phyloP scores from a whole-genome alignment of 129 eudicot species.

The Flaveria bidentis region DNA sequence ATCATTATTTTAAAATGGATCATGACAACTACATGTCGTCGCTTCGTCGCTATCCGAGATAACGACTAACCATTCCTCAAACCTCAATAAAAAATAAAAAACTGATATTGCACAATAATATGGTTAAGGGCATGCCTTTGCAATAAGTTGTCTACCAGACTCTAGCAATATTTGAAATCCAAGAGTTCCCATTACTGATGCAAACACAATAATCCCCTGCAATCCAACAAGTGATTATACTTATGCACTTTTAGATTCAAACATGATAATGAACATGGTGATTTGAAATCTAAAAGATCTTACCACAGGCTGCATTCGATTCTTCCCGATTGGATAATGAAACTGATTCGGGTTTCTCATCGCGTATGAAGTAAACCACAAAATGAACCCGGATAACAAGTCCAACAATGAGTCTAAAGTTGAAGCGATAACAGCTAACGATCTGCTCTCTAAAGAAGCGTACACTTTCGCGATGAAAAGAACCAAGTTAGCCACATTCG shows the following conservation, averaged over 20 bases:
- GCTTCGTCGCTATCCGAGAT: background rate
- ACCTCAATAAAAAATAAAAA: background rate
- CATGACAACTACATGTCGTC: background rate
- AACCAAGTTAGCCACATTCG: slow-evolving; percentile 71
- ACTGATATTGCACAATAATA: background rate
- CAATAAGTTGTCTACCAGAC: slow-evolving; percentile 60
- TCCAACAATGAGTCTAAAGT: slow-evolving; percentile 86
- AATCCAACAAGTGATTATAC: slow-evolving; percentile 12
- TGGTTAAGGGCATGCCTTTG: slow-evolving; percentile 44
- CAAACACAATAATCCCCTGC: slow-evolving; percentile 92
- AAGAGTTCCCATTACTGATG: slow-evolving; percentile 94
- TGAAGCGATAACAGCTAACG: slow-evolving; percentile 92
- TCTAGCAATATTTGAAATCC: slow-evolving; percentile 88
- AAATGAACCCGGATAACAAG: slow-evolving; percentile 82
- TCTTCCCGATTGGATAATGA: slow-evolving; percentile 91
- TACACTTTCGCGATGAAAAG: slow-evolving; percentile 79
- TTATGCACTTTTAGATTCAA: background rate
- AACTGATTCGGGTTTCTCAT: slow-evolving; percentile 88
- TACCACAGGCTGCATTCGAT: slow-evolving; percentile 95
- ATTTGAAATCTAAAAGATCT: slow-evolving; percentile 23
- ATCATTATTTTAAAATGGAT: background rate
- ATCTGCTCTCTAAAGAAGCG: slow-evolving; percentile 82
- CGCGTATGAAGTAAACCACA: slow-evolving; percentile 88
- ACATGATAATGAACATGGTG: background rate
- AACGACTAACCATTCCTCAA: background rate